Percentiles rank a stretch among this genome's conserved stretches.
Conservation (phyloP, 108 stramenopile species). For the Heterococcus sp. region DNA sequence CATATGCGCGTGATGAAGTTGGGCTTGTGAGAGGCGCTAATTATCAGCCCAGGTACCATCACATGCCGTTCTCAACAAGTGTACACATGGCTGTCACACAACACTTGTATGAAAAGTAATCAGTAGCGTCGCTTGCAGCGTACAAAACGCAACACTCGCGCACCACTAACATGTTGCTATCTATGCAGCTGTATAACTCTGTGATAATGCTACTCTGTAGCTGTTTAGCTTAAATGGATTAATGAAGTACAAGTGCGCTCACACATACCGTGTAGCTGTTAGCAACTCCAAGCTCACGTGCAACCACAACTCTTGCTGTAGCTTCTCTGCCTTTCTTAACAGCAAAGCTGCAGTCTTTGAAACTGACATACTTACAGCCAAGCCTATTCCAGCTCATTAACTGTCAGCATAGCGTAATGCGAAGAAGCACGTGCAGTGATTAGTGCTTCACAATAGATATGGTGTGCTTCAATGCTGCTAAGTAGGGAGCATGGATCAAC, state of each 20-base stretch:
- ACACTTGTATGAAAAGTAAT: too few species aligned
- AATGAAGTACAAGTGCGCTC: too few species aligned
- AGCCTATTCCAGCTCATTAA: conserved; percentile 53
- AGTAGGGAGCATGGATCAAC: too few species aligned
- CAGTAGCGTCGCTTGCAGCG: too few species aligned
- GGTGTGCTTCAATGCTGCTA: too few species aligned
- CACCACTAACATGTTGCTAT: too few species aligned
- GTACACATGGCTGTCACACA: background rate
- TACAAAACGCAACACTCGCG: too few species aligned
- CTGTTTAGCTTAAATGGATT: too few species aligned
- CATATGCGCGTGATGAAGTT: background rate
- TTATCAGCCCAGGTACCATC: conserved; percentile 36
- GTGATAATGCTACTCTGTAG: too few species aligned
- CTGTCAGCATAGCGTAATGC: background rate
- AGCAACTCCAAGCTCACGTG: conserved; percentile 36
- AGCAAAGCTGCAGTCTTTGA: conserved; percentile 56
- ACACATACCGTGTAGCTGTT: conserved; percentile 40
- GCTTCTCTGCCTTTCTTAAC: conserved; percentile 54
- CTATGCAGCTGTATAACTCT: too few species aligned
- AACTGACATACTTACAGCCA: conserved; percentile 54
- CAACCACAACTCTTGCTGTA: conserved; percentile 61
- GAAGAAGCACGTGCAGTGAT: too few species aligned
- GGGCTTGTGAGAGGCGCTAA: conserved; percentile 26
- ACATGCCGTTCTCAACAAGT: background rate
- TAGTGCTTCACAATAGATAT: too few species aligned